Conservation (phyloP, 1,284 basidiomycete genomes). For the Cryptococcus deneoformans region DNA sequence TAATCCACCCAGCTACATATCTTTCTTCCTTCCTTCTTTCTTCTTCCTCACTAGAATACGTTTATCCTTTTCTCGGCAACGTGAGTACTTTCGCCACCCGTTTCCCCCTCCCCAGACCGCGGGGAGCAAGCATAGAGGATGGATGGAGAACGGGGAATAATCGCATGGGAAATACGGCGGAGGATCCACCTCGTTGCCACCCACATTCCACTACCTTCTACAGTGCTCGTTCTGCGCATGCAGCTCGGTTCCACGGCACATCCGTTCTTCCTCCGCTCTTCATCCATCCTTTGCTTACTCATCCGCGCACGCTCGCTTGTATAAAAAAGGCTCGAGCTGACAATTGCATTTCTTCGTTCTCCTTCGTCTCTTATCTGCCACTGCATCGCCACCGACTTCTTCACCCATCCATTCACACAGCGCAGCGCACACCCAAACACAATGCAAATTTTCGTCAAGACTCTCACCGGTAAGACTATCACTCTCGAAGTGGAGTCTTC, state of each 20-base stretch:
- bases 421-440: neutral
- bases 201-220: neutral
- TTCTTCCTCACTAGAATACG: neutral
- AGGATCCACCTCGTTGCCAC: neutral
- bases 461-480: too few relatives aligned
- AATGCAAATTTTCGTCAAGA: neutral
- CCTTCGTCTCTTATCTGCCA: neutral
- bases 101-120: too few relatives aligned
- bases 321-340: neutral
- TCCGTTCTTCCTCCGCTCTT: neutral
- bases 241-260: neutral
- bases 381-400: neutral
- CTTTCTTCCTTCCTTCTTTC: neutral
- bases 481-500: too few relatives aligned
- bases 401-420: neutral
- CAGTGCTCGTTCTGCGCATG: neutral
- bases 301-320: neutral
- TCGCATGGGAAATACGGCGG: neutral
- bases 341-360: neutral
- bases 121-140: neutral
- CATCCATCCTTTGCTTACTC: neutral
- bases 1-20: neutral
- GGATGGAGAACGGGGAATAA: neutral
- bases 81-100: neutral
- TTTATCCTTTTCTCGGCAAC: neutral